Percentiles rank a stretch among this genome's conserved stretches.
Conservation (phyloP, 345 rosid species). For the Balakata baccata region DNA sequence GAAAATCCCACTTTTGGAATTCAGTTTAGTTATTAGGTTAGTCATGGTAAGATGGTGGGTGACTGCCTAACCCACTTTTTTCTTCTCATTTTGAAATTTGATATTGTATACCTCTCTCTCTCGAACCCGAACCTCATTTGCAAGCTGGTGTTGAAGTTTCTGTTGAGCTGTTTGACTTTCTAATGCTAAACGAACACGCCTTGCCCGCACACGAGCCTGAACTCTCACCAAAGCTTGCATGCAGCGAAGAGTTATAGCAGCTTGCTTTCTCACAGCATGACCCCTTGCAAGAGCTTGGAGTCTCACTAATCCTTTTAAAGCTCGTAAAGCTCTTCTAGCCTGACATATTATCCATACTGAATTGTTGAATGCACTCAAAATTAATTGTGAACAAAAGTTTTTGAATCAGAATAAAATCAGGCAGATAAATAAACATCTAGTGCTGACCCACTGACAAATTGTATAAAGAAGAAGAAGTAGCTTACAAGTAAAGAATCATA, state of each 20-base stretch:
- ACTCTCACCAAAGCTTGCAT: conserved; percentile 99
- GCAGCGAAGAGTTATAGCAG: conserved; percentile 98
- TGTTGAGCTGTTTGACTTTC: conserved; percentile 80
- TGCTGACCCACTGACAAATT: not conserved
- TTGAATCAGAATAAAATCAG: not conserved
- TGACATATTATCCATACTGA: conserved; percentile 25
- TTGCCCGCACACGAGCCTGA: conserved; percentile 97
- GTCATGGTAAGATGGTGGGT: not conserved
- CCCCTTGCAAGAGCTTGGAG: conserved; percentile 98
- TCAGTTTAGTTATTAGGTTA: not conserved
- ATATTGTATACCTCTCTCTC: conserved; percentile 70
- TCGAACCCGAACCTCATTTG: conserved; percentile 69
- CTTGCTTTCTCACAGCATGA: conserved; percentile 98
- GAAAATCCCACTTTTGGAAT: not conserved
- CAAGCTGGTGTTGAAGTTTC: conserved; percentile 76
- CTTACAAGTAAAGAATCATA: conserved; percentile 1
- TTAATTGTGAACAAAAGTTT: not conserved
- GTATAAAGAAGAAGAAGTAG: conserved; percentile 1
- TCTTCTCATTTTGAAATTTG: not conserved
- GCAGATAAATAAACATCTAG: not conserved
- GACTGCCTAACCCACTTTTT: not conserved
- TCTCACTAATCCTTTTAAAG: conserved; percentile 96
- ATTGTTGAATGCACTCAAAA: conserved; percentile 9
- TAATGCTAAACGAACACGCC: conserved; percentile 90
- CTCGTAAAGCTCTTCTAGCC: conserved; percentile 98